Conservation (phyloP, 2,329 filamentous ascomycete species). For the Cladosporium sp. region DNA sequence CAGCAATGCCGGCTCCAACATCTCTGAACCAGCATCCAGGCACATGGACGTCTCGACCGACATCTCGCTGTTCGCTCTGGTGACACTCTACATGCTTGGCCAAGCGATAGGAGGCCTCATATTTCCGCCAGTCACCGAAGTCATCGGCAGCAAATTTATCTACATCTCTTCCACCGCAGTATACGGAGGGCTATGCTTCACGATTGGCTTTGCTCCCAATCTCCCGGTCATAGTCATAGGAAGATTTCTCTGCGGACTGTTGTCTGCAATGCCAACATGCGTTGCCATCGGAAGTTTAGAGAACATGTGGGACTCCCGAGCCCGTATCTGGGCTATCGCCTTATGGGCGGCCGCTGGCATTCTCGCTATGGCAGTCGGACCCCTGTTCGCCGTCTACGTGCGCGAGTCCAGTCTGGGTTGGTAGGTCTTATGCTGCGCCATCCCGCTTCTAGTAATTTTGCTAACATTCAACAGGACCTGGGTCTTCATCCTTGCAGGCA, state of each 20-base stretch:
- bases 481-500: conserved; percentile 43
- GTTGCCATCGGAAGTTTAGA: conserved; percentile 48
- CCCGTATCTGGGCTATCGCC: conserved; percentile 36
- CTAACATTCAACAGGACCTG: conserved; percentile 34
- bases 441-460: not conserved
- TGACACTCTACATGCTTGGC: conserved; percentile 31
- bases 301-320: conserved; percentile 45
- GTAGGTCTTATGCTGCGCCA: conserved; percentile 11
- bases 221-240: conserved; percentile 38
- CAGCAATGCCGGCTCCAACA: conserved; percentile 17
- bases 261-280: conserved; percentile 46
- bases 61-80: conserved; percentile 10
- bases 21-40: not conserved
- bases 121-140: conserved; percentile 38
- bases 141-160: conserved; percentile 34
- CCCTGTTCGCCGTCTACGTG: conserved; percentile 12
- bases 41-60: conserved; percentile 10
- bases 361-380: conserved; percentile 1
- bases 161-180: conserved; percentile 33
- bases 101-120: conserved; percentile 38
- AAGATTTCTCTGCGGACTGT: conserved; percentile 41
- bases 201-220: conserved; percentile 37
- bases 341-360: not conserved
- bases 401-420: conserved; percentile 17
- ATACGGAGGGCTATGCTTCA: conserved; percentile 34